Evolutionary conservation across 2,329 filamentous ascomycete genomes (phyloP).

Genomic region (Neopestalotiopsis sp.): DNA sequence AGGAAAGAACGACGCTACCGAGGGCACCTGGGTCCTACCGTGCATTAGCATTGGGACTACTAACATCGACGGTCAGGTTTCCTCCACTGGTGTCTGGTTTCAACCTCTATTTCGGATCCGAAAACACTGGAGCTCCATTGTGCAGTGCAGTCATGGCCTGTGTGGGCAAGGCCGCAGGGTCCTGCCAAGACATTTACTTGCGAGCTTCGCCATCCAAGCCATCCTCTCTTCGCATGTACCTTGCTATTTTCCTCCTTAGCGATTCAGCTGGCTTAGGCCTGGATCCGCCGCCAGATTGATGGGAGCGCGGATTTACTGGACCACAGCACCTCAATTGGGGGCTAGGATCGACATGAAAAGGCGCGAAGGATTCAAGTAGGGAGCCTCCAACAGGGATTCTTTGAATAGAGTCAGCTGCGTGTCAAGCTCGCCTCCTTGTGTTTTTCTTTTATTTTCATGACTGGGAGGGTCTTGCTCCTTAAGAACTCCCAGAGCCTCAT

Average conservation of each 20-base stretch:
- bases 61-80: no score
- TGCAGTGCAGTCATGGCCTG: no score
- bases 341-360: background rate
- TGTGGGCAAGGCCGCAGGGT: no score
- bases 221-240: background rate
- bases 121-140: no score
- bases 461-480: no score
- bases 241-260: background rate
- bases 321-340: background rate
- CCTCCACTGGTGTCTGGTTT: no score
- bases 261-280: background rate
- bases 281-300: background rate
- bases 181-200: background rate
- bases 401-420: background rate
- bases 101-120: no score
- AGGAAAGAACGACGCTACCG: no score
- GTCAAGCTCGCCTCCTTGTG: background rate
- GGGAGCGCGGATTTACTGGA: background rate
- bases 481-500: background rate
- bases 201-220: background rate
- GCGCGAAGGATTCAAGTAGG: background rate
- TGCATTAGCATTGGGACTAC: no score
- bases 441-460: background rate
- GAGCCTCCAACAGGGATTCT: background rate
- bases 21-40: no score